Percentiles rank a stretch among this genome's conserved stretches.
These are phyloP conservation scores for Penicillium diatomitis DNA, from an alignment of 495 filamentous ascomycete species.

Conservation along the genomic window DNA sequence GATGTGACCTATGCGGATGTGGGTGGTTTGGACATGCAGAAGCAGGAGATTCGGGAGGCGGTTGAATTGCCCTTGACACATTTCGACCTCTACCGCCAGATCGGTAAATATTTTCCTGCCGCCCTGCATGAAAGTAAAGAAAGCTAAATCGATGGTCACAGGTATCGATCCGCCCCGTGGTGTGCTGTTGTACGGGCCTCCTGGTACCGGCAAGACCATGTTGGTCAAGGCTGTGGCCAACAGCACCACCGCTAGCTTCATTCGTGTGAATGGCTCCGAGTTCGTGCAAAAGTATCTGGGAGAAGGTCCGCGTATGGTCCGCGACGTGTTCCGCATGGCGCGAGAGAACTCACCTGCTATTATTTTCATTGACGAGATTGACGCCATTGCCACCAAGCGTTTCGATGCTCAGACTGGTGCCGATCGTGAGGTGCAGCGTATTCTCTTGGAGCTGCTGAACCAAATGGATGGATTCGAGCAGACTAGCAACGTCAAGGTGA, in stretches of 20 bases:
- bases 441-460: conserved; percentile 91
- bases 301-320: conserved; percentile 96
- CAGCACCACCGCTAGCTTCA: conserved; percentile 96
- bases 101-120: conserved; percentile 41
- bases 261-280: conserved; percentile 94
- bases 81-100: conserved; percentile 97
- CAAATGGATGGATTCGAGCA: conserved; percentile 99
- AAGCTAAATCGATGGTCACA: conserved; percentile 21
- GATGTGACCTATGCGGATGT: conserved; percentile 98
- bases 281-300: conserved; percentile 98
- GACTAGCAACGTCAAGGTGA: conserved; percentile 97
- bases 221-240: conserved; percentile 97
- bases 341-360: conserved; percentile 96
- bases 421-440: conserved; percentile 96
- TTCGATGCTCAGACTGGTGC: conserved; percentile 98
- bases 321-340: conserved; percentile 98
- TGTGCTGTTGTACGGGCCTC: conserved; percentile 91
- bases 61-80: conserved; percentile 94
- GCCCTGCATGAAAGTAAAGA: not conserved
- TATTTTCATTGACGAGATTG: conserved; percentile 99
- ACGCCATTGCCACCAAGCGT: conserved; percentile 97
- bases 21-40: conserved; percentile 98
- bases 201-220: conserved; percentile 98
- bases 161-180: conserved; percentile 96
- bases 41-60: conserved; percentile 96